Conservation (phyloP, 176 grass and related monocot genomes). For the Aegilops sharonensis region DNA sequence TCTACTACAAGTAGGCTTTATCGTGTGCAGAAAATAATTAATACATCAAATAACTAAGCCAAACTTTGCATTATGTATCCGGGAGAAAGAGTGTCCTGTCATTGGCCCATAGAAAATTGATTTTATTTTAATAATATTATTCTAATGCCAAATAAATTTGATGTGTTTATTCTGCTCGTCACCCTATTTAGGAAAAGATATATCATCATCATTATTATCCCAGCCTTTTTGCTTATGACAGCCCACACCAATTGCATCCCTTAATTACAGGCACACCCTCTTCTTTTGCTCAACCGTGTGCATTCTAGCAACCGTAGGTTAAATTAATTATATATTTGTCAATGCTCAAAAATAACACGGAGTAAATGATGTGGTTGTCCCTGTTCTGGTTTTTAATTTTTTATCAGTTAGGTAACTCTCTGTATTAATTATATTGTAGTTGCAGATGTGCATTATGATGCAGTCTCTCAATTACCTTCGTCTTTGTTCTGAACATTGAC, state of each 20-base stretch:
- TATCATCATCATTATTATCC: background rate
- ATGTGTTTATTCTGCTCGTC: background rate
- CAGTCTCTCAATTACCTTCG: background rate
- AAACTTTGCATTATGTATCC: conserved; percentile 8
- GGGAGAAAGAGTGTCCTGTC: background rate
- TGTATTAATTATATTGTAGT: background rate
- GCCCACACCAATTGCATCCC: background rate
- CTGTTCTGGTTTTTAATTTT: background rate
- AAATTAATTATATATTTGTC: background rate
- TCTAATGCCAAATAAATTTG: background rate
- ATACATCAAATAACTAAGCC: background rate
- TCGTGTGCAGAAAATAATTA: background rate
- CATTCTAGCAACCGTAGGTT: background rate
- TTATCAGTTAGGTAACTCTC: background rate
- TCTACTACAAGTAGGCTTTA: background rate
- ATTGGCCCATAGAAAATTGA: background rate
- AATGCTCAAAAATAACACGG: background rate
- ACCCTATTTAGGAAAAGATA: background rate
- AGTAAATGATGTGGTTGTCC: background rate
- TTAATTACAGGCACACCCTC: background rate
- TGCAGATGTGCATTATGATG: background rate
- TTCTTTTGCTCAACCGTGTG: background rate
- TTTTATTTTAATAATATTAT: background rate
- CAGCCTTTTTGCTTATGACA: background rate
- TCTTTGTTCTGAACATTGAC: background rate